Percentiles rank a stretch among this genome's conserved stretches.
Evolutionary conservation across 2,329 filamentous ascomycete genomes (phyloP).

Genomic region (Aspergillus ochraceoroseus): DNA sequence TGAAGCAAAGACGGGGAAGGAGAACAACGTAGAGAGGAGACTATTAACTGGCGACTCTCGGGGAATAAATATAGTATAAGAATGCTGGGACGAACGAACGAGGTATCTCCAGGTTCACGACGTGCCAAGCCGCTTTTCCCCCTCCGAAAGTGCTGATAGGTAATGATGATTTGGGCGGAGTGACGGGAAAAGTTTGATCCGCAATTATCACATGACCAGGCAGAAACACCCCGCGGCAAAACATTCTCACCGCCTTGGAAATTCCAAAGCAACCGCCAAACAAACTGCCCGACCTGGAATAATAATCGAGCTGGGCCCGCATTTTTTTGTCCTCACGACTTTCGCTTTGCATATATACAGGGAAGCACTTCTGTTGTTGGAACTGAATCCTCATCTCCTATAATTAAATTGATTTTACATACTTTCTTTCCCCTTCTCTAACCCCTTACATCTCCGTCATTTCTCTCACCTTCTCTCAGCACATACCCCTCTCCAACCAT

Average conservation of each 20-base stretch:
- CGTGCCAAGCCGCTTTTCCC: conserved; percentile 23
- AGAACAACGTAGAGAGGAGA: not conserved
- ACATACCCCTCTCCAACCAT: conserved; percentile 41
- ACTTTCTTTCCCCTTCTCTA: not conserved
- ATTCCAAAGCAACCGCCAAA: conserved; percentile 30
- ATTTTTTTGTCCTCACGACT: conserved; percentile 10
- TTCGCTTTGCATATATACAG: conserved; percentile 5
- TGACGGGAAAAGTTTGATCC: conserved; percentile 21
- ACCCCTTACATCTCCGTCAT: conserved; percentile 4
- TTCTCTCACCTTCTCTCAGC: conserved; percentile 1
- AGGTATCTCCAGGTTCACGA: conserved; percentile 16
- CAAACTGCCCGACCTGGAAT: conserved; percentile 31
- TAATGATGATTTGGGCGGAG: conserved; percentile 25
- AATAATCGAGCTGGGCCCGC: conserved; percentile 22
- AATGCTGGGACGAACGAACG: conserved; percentile 11
- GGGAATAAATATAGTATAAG: conserved; percentile 4
- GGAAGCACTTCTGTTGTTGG: not conserved
- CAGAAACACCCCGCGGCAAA: conserved; percentile 24
- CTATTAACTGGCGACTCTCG: not conserved
- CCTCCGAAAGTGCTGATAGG: conserved; percentile 15
- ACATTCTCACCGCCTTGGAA: conserved; percentile 28
- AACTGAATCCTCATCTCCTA: conserved; percentile 5
- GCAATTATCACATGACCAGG: conserved; percentile 24
- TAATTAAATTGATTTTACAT: not conserved
- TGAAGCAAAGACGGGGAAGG: not conserved